These are phyloP conservation scores for Rhytidiadelphus loreus DNA, from an alignment of 225 moss, liverwort and hornwort species.

Conservation along the genomic window DNA sequence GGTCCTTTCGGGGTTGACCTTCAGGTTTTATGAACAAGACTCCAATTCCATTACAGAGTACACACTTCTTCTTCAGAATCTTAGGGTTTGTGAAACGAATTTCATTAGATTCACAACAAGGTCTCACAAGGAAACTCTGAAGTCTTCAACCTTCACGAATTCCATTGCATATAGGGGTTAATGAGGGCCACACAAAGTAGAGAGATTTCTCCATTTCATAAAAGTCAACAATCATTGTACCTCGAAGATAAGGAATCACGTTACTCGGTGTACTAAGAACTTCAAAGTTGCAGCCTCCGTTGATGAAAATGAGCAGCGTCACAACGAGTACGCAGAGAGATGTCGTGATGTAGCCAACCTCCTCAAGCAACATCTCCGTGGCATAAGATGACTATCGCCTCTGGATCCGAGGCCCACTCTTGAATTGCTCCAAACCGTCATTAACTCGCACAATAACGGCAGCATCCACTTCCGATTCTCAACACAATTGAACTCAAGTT, in stretches of 20 bases:
- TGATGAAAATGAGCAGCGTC: neutral
- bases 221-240: neutral
- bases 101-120: neutral
- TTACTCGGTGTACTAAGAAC: neutral
- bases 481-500: neutral
- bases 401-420: neutral
- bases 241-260: neutral
- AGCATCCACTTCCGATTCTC: neutral
- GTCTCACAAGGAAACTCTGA: neutral
- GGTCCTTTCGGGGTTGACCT: neutral
- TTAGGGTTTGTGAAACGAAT: neutral
- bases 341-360: neutral
- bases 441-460: neutral
- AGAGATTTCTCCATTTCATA: neutral
- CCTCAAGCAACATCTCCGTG: conserved; percentile 29
- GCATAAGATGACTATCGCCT: conserved; percentile 21
- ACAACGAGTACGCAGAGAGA: neutral
- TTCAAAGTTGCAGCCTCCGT: conserved; percentile 9
- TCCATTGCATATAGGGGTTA: neutral
- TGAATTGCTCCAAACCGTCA: conserved; percentile 6
- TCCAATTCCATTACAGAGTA: neutral
- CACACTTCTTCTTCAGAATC: neutral
- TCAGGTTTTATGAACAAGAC: neutral
- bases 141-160: neutral
- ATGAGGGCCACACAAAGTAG: neutral